Evolutionary conservation across 2,329 filamentous ascomycete species (phyloP), one percentile per base, ranked within the genome.

Genomic region (Exophiala oligosperma): DNA sequence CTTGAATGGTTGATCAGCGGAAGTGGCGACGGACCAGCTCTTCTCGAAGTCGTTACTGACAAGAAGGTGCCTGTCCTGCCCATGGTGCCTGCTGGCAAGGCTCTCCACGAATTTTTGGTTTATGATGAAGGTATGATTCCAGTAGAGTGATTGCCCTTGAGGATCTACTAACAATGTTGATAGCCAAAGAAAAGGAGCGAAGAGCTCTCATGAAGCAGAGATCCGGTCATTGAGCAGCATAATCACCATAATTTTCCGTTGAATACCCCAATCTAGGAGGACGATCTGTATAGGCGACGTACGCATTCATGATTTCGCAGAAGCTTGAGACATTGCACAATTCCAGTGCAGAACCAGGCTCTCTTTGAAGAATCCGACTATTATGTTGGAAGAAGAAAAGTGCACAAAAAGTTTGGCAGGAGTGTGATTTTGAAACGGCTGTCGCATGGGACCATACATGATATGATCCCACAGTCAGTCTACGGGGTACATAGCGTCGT

Each of bases 61-160:
- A 83, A 84, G 72, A 88, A 79, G 71, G 77, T 78, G 26, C 93
- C 93, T 48, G 93, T 99, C n/a, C 79, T 97, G 70, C 94, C 94
- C 38, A 97, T 97, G 94, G 94, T 99, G 48, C 93, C 93, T 2
- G 88, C 85, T 40, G 94, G 94, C 38, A 88, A 84, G 62, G 93
- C 83, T 59, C 81, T 99, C 69, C 91, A 97, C 72, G 94, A 97
- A 76, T 97, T 97, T 77, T 81, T 97, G 71, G 84, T 92, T 17
- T 96, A 91, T 76, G 91, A 96, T 73, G 82, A 86, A 78, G 84
- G 85, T 88, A 81, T 74, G 85, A 71, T 57, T n/a, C 5, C 28
- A 35, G 29, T 23, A 48, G 11, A 56, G 52, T 57, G 48, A 59
- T 29, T 29, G 29, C 37, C 6, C 6, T 35, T 32, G 12, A 28